A percentile compares a stretch with the other conserved stretches of the same genome.
Evolutionary conservation across 495 filamentous ascomycete genomes (phyloP).

Genomic region (Saxophila tyrrhenica): DNA sequence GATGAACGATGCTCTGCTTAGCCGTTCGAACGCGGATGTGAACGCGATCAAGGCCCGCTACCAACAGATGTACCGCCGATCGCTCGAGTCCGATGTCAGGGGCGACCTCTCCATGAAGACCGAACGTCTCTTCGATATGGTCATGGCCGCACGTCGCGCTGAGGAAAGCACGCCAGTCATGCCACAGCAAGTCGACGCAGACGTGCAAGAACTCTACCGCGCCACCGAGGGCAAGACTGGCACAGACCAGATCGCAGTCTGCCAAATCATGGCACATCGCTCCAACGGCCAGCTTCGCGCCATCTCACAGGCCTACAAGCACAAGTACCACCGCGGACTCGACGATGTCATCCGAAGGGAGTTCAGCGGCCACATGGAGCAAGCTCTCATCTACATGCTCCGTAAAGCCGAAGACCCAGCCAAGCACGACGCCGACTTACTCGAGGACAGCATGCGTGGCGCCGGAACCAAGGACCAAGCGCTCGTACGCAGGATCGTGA

Average conservation of each 20-base stretch:
- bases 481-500: slow-evolving; percentile 60
- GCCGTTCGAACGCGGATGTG: slow-evolving; percentile 74
- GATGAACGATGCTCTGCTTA: slow-evolving; percentile 75
- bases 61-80: slow-evolving; percentile 45
- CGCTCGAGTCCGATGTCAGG: slow-evolving; percentile 57
- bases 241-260: slow-evolving; percentile 67
- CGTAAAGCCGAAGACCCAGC: slow-evolving; percentile 66
- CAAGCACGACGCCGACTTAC: slow-evolving; percentile 62
- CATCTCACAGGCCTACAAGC: slow-evolving; percentile 57
- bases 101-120: slow-evolving; percentile 79
- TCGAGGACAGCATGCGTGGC: slow-evolving; percentile 81
- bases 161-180: slow-evolving; percentile 66
- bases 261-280: slow-evolving; percentile 57
- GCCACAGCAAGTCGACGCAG: slow-evolving; percentile 56
- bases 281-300: slow-evolving; percentile 74
- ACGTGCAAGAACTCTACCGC: slow-evolving; percentile 59
- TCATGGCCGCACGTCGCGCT: slow-evolving; percentile 55
- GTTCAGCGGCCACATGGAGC: slow-evolving; percentile 87
- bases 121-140: slow-evolving; percentile 63
- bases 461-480: slow-evolving; percentile 75
- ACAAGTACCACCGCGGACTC: slow-evolving; percentile 52
- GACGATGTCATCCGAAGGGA: slow-evolving; percentile 64
- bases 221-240: slow-evolving; percentile 54
- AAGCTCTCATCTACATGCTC: slow-evolving; percentile 68
- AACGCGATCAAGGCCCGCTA: slow-evolving; percentile 70